Conservation (phyloP, 1,284 basidiomycete genomes). For the Paramarasmius palmivorus region DNA sequence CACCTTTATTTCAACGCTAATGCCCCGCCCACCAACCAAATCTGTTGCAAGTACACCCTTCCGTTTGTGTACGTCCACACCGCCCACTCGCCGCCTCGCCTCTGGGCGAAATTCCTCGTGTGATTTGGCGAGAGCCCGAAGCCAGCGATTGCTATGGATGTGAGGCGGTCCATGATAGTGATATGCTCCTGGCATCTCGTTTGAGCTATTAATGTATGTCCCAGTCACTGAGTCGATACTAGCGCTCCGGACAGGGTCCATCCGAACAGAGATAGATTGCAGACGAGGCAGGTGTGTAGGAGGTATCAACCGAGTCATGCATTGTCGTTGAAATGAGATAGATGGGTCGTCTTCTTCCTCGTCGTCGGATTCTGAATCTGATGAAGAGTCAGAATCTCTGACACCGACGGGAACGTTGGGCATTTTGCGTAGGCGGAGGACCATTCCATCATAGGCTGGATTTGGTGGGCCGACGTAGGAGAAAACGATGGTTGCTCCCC, state of each 20-base stretch:
- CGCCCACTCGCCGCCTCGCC: constrained; percentile 52
- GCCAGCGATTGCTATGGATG: constrained; percentile 6
- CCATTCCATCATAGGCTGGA: constrained; percentile 57
- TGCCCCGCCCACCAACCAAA: constrained; percentile 58
- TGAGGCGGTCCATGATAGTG: not conserved
- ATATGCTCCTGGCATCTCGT: not conserved
- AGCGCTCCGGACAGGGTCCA: not conserved
- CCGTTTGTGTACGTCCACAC: constrained; percentile 53
- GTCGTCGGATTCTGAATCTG: constrained; percentile 6
- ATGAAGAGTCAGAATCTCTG: constrained; percentile 2
- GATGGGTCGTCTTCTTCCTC: constrained; percentile 31
- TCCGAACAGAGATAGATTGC: constrained; percentile 51
- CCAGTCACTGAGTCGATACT: not conserved
- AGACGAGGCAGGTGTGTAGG: constrained; percentile 56
- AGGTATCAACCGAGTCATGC: constrained; percentile 64
- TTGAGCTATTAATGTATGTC: not conserved
- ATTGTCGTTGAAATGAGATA: constrained; percentile 61
- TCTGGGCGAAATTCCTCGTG: constrained; percentile 55
- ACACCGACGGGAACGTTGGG: constrained; percentile 15
- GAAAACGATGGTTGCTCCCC: constrained; percentile 87
- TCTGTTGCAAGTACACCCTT: constrained; percentile 76
- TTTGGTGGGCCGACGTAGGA: constrained; percentile 64
- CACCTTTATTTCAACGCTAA: constrained; percentile 90
- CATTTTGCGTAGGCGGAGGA: constrained; percentile 74
- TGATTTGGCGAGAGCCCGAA: constrained; percentile 38